Percentiles rank a stretch among this genome's conserved stretches.
Conservation (phyloP, 176 grass and related monocot species). For the Eragrostis curvula region DNA sequence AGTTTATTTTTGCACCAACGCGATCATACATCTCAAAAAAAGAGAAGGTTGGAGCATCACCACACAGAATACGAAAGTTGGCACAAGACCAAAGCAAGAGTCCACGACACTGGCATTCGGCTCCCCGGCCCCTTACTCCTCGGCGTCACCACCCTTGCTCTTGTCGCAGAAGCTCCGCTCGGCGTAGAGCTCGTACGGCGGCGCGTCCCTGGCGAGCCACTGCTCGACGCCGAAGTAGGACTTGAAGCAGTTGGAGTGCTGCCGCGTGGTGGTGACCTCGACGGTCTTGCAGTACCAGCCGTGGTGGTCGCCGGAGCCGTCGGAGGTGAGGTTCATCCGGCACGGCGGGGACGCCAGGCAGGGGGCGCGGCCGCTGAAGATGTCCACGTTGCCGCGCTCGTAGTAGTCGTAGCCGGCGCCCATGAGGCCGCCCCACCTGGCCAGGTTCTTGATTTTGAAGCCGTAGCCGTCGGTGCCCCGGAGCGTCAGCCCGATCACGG, state of each 20-base stretch:
- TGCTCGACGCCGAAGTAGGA: constrained; percentile 45
- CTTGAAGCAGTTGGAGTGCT: not conserved
- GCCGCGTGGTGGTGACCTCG: constrained; percentile 29
- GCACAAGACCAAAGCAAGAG: no score
- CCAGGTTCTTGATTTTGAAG: constrained; percentile 21
- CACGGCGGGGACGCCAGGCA: constrained; percentile 39
- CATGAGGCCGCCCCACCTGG: constrained; percentile 18
- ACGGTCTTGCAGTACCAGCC: constrained; percentile 55
- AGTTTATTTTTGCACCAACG: not conserved
- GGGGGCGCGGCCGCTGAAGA: constrained; percentile 42
- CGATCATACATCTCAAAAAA: not conserved
- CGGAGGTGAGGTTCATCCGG: constrained; percentile 51
- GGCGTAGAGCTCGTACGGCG: constrained; percentile 52
- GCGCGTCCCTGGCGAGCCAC: constrained; percentile 49
- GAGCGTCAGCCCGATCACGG: constrained; percentile 18
- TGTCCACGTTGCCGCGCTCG: constrained; percentile 44
- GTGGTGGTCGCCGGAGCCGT: constrained; percentile 54
- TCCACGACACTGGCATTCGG: no score
- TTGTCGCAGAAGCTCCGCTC: not conserved
- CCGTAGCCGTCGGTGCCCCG: not conserved
- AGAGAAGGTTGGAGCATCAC: not conserved
- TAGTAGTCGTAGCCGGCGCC: constrained; percentile 37
- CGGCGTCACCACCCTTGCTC: not conserved
- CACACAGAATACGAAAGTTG: not conserved
- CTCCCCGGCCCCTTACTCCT: not conserved